These are phyloP conservation scores for Stereum hirsutum DNA, from an alignment of 1,284 basidiomycete genomes.

Conservation along the genomic window DNA sequence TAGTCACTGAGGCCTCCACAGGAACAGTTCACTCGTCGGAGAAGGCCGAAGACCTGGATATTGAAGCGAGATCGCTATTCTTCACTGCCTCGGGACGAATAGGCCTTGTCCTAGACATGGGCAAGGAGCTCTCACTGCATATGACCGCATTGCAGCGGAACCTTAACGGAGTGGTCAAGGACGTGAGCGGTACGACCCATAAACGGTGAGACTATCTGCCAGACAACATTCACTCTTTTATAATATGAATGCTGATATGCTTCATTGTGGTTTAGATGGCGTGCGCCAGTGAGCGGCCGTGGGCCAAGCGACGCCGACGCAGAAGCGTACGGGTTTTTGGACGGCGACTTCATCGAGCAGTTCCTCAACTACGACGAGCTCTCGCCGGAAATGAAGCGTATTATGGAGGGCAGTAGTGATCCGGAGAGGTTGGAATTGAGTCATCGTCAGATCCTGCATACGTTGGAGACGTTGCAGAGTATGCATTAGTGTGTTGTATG, in stretches of 20 bases:
- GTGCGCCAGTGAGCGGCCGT: conserved; percentile 49
- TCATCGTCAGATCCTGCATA: neutral
- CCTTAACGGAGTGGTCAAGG: conserved; percentile 46
- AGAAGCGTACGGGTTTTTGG: conserved; percentile 70
- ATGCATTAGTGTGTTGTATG: conserved; percentile 1
- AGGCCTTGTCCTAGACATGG: conserved; percentile 67
- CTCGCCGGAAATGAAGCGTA: conserved; percentile 12
- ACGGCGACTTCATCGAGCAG: conserved; percentile 80
- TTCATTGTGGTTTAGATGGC: conserved; percentile 36
- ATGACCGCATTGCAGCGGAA: conserved; percentile 77
- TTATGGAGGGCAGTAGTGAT: neutral
- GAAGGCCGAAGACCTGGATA: conserved; percentile 21
- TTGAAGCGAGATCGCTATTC: conserved; percentile 61
- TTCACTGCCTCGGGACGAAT: conserved; percentile 78
- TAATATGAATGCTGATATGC: conserved; percentile 3
- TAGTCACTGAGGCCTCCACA: too few relatives aligned
- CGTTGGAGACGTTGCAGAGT: neutral
- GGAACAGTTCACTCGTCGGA: conserved; percentile 34
- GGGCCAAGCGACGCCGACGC: conserved; percentile 48
- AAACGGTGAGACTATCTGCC: conserved; percentile 38
- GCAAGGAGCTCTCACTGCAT: conserved; percentile 43
- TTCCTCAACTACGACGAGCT: conserved; percentile 38
- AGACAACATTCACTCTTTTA: neutral
- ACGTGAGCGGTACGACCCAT: conserved; percentile 56
- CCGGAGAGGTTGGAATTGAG: neutral